Evolutionary conservation across 768 basidiomycete genomes (phyloP), one percentile per base, ranked within the genome.

Genomic region (Termitomyces heimii): DNA sequence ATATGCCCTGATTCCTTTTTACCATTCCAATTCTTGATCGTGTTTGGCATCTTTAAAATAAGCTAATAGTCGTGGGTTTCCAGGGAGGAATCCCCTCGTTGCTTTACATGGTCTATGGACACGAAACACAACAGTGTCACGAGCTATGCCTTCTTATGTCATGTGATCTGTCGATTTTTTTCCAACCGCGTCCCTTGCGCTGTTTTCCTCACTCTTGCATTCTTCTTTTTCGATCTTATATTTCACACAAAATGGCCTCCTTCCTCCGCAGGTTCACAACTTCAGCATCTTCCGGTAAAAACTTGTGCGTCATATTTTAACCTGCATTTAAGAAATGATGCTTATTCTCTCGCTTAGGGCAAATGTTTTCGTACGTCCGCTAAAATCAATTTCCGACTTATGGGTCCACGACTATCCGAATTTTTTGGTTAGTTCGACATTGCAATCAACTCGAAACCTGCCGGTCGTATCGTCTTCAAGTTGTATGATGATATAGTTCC

Each of bases 401-500:
- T 50, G n/a, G n/a, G 31, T 54, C 43, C 29, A 31, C 51, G 12
- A 51, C 48, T 48, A 55, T 22, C 24, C 8, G 10, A 9, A 7
- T 42, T 22, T 51, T 22, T 24, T 43, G 13, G 12, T 18, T 58
- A 88, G 87, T 88, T 89, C 60, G 82, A 88, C 54, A 66, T 89
- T 57, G 71, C 77, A 2, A 86, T 94, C 68, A 78, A 82, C 69
- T 70, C 71, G 16, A 67, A 77, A 47, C 81, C 84, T 4, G 74
- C 81, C 0, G 90, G 89, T 24, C 84, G 88, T 45, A 82, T 95
- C 62, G 78, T 86, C 28, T 92, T 95, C 82, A 84, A 88, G 71
- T 81, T 95, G 43, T 92, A 81, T 72, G 90, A 94, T 71, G 82
- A 86, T 55, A 77, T 81, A 18, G 90, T 92, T n/a, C 94, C 94